Conservation (phyloP, 306 rosid species). For the Calophaca sinica region DNA sequence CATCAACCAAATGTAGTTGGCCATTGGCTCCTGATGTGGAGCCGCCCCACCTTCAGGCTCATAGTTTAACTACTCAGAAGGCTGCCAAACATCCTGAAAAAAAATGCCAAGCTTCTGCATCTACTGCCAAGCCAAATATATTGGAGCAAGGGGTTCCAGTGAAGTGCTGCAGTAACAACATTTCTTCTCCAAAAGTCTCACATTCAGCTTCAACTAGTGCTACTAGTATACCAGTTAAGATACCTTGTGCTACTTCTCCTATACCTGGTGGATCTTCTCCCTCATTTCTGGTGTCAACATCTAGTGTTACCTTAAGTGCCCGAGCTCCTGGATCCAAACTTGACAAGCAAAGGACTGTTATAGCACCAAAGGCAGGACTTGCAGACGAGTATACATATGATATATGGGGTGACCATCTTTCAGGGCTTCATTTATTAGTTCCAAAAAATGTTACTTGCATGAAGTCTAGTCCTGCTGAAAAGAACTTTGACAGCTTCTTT, state of each 20-base stretch:
- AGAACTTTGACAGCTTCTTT: constrained; percentile 86
- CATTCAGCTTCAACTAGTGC: constrained; percentile 53
- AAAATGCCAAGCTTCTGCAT: constrained; percentile 32
- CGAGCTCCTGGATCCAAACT: constrained; percentile 89
- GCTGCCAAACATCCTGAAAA: constrained; percentile 45
- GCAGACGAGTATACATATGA: constrained; percentile 82
- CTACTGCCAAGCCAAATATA: constrained; percentile 49
- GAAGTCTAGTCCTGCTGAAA: constrained; percentile 60
- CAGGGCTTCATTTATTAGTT: constrained; percentile 72
- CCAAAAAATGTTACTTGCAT: constrained; percentile 61
- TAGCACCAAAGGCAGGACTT: constrained; percentile 45
- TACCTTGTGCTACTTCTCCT: constrained; percentile 63
- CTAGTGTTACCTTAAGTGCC: constrained; percentile 59
- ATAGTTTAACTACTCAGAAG: constrained; percentile 45
- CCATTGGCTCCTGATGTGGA: constrained; percentile 55
- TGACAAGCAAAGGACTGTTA: constrained; percentile 45
- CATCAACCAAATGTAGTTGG: constrained; percentile 59
- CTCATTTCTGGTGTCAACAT: constrained; percentile 50
- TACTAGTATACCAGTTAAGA: constrained; percentile 51
- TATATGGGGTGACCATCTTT: constrained; percentile 93
- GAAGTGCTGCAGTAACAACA: constrained; percentile 29
- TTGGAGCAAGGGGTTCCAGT: constrained; percentile 41
- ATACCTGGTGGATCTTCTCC: constrained; percentile 46
- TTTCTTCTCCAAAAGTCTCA: constrained; percentile 52
- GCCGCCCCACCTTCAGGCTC: constrained; percentile 52